Evolutionary conservation across 768 basidiomycete species (phyloP).

Genomic region (Leccinum broughii): DNA sequence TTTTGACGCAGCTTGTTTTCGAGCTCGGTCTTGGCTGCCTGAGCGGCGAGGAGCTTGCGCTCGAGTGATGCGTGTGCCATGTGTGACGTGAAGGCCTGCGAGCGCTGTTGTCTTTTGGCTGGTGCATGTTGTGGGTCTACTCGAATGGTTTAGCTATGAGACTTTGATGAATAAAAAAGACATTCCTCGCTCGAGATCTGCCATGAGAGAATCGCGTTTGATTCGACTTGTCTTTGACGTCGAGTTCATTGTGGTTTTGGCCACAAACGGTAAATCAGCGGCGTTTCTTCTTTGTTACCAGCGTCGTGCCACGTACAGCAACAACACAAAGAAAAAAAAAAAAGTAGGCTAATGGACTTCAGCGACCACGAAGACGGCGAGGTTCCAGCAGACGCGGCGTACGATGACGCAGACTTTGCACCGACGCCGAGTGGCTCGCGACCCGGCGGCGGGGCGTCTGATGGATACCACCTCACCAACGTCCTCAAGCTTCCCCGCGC

Average conservation of each 20-base stretch:
- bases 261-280: no score
- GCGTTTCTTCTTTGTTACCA: not conserved
- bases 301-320: conserved; percentile 9
- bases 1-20: conserved; percentile 70
- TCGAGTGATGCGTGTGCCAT: conserved; percentile 65
- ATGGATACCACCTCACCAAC: conserved; percentile 37
- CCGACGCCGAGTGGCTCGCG: conserved; percentile 2
- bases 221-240: conserved; percentile 7
- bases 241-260: not conserved
- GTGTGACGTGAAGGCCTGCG: conserved; percentile 59
- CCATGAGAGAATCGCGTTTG: conserved; percentile 67
- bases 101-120: conserved; percentile 67
- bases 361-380: conserved; percentile 25
- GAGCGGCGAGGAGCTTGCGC: conserved; percentile 61
- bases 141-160: not conserved
- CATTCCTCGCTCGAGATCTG: conserved; percentile 66
- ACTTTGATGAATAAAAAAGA: no score
- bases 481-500: conserved; percentile 57
- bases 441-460: not conserved
- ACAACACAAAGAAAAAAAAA: not conserved
- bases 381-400: conserved; percentile 10
- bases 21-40: conserved; percentile 61
- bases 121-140: conserved; percentile 66
- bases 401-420: conserved; percentile 14
- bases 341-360: conserved; percentile 5